Percentiles rank a stretch among this genome's conserved stretches.
Evolutionary conservation across 352 stramenopile genomes (phyloP).

Genomic region (Phytophthora europaea): DNA sequence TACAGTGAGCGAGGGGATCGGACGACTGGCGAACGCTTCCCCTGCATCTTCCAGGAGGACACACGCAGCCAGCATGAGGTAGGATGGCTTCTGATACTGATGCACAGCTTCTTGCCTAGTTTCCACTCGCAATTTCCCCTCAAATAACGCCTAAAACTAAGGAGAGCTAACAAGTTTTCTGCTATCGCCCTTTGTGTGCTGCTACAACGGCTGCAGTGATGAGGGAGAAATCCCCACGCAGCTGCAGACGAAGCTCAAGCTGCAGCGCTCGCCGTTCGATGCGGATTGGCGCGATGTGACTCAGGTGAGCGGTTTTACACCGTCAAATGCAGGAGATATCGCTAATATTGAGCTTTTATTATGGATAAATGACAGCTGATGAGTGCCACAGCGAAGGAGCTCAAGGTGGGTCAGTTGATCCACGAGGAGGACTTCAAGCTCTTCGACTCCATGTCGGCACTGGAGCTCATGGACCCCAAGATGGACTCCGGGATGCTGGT

Average conservation of each 20-base stretch:
- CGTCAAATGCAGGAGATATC: not conserved
- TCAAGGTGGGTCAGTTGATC: constrained; percentile 84
- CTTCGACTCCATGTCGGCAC: constrained; percentile 95
- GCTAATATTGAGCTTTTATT: constrained; percentile 17
- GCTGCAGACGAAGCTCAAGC: constrained; percentile 42
- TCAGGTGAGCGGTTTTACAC: constrained; percentile 37
- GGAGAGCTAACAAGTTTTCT: constrained; percentile 40
- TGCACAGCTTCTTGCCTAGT: not conserved
- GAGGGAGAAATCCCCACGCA: constrained; percentile 41
- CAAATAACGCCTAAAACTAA: constrained; percentile 15
- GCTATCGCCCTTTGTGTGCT: constrained; percentile 28
- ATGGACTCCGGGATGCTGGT: constrained; percentile 95
- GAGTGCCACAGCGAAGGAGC: constrained; percentile 71
- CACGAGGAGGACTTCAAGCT: constrained; percentile 90
- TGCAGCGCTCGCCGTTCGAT: constrained; percentile 37
- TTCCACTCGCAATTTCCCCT: constrained; percentile 8
- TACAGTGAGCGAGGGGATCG: constrained; percentile 3
- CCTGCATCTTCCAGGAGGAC: constrained; percentile 10
- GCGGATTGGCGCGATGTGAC: constrained; percentile 59
- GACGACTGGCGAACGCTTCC: constrained; percentile 29
- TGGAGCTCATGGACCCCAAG: constrained; percentile 95
- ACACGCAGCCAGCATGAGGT: constrained; percentile 35
- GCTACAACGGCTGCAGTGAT: constrained; percentile 32
- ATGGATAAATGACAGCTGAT: constrained; percentile 52
- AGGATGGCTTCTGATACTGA: not conserved